Base-by-base conservation (phyloP, 1,284 basidiomycete genomes). In the Ustilago shanxiensis region DNA sequence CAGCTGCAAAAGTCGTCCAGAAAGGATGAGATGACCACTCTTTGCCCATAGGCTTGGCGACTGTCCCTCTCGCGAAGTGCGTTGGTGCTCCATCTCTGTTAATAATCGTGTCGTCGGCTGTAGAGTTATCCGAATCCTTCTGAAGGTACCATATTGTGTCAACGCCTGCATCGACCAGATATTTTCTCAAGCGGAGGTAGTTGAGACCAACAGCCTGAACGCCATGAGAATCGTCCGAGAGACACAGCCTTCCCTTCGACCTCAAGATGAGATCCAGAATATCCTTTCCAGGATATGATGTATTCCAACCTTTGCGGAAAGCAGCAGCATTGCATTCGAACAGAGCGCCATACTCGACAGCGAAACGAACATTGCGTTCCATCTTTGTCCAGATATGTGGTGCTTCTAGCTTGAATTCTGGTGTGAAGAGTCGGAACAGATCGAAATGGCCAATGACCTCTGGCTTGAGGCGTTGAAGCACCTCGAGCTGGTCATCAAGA, bases 181-280 rank as follows among this genome's bases (percentile, higher is more conserved):
- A 98, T 7, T 89, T 87, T 49, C 88, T 88, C 76, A 93, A 86
- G 16, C 89, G 89, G 60, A 88, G 79, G 82, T 97, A 99, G 86
- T 98, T 95, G 60, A 95, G 88, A 0, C 94, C 96, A 49, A 99
- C 95, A 18, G 91, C 91, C 41, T 91, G 89, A 1, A 94, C 92
- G 0, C 95, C 95, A 83, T 99, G 96, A 64, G 95, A 96, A 86
- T 99, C 96, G 86, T 99, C 96, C 2, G 95, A 98, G 20, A 98
- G 89, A 22, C 92, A 91, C 66, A 98, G 89, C 24, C 91, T 89
- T 0, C 96, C 96, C 7, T 89, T 89, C 39, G 88, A 85, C 20
- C 88, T 82, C 14, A 90, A 79, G 67, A 98, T 93, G 18, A 93
- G 85, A 93, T 95, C 78, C 35, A 80, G 31, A 13, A 97, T 89